A percentile compares a stretch with the other conserved stretches of the same genome.
These are phyloP conservation scores for Immersiella caudata DNA, from an alignment of 495 filamentous ascomycete genomes.

Conservation along the genomic window DNA sequence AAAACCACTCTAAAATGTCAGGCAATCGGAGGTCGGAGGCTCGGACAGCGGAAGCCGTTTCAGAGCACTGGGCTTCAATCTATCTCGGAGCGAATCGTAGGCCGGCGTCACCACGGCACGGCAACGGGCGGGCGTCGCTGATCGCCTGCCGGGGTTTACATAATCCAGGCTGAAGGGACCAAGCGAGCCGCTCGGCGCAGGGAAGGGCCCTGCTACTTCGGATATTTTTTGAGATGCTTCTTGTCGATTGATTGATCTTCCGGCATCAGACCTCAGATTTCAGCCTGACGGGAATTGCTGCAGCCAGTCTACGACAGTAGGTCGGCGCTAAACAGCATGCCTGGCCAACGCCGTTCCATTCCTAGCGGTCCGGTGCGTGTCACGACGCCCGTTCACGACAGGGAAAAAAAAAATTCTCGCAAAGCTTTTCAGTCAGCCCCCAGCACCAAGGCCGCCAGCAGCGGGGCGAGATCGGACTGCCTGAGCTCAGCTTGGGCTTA, in stretches of 20 bases:
- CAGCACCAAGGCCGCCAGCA: neutral
- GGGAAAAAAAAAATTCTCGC: neutral
- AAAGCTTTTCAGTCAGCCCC: neutral
- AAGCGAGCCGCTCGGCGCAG: conserved; percentile 4
- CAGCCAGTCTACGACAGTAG: neutral
- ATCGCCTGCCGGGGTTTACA: conserved; percentile 13
- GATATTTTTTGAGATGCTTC: neutral
- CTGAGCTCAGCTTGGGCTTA: neutral
- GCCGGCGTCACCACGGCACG: neutral
- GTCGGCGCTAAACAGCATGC: neutral
- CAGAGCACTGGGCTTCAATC: conserved; percentile 15
- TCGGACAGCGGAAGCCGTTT: conserved; percentile 3
- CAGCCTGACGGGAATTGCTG: conserved; percentile 2
- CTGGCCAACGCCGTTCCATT: neutral
- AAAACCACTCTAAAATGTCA: neutral
- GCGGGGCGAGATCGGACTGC: neutral
- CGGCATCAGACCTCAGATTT: conserved; percentile 1
- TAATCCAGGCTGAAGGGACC: conserved; percentile 15
- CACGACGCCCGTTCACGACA: neutral
- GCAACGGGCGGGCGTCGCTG: neutral
- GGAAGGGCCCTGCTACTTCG: conserved; percentile 4
- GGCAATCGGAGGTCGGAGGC: neutral
- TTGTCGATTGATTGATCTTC: conserved; percentile 18
- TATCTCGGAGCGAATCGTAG: conserved; percentile 8
- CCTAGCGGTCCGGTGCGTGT: neutral